Conservation (phyloP, 805 yeast species). For the Nakazawaea wickerhamii region DNA sequence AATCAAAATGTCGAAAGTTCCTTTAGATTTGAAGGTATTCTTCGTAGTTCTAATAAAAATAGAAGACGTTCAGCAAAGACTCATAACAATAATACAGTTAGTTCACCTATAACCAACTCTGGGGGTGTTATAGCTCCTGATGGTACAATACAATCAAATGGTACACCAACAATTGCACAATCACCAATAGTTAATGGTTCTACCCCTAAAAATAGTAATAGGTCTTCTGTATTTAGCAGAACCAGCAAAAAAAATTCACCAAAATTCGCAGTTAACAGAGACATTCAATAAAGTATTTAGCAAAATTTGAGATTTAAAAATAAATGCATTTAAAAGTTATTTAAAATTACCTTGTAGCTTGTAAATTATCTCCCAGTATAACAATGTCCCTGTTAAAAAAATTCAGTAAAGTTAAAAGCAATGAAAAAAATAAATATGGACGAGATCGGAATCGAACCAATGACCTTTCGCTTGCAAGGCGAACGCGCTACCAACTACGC, state of each 20-base stretch:
- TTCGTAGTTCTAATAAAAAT: constrained; percentile 30
- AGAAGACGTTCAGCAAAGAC: constrained; percentile 25
- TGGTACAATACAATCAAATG: background rate
- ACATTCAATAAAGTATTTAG: background rate
- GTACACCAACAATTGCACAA: background rate
- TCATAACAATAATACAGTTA: background rate
- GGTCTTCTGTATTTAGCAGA: constrained; percentile 20
- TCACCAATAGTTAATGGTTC: constrained; percentile 1
- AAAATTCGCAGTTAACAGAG: constrained; percentile 3
- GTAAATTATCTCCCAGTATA: too few relatives aligned
- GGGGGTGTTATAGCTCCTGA: background rate
- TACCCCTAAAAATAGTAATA: constrained; percentile 16
- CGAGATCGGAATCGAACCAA: constrained; percentile 76
- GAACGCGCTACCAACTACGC: constrained; percentile 83
- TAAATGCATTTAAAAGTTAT: too few relatives aligned
- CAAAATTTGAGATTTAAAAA: too few relatives aligned
- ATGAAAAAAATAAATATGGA: constrained; percentile 40
- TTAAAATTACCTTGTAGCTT: too few relatives aligned
- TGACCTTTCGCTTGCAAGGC: constrained; percentile 78
- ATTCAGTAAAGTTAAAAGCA: background rate
- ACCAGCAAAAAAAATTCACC: constrained; percentile 13
- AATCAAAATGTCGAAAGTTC: constrained; percentile 27
- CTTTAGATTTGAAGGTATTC: constrained; percentile 40
- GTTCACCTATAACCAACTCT: background rate
- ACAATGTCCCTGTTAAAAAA: too few relatives aligned